These are phyloP conservation scores for Arachnomyces sp. DNA, from an alignment of 2,329 filamentous ascomycete species.

Conservation along the genomic window DNA sequence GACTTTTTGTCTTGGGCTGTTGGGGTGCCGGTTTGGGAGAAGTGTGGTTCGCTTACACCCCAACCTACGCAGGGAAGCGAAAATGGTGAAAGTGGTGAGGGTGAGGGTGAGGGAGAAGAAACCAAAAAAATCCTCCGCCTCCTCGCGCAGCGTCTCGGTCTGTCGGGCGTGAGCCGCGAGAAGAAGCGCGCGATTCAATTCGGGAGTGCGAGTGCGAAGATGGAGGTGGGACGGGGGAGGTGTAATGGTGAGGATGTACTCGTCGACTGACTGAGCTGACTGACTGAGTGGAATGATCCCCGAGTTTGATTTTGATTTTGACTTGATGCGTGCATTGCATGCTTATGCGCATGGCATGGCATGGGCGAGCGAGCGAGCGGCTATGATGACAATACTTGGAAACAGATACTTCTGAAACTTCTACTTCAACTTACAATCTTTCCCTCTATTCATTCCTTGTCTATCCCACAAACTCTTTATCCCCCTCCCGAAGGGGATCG, in stretches of 20 bases:
- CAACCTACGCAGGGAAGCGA: constrained; percentile 16
- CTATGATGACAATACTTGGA: constrained; percentile 32
- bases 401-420: constrained; percentile 36
- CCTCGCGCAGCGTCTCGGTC: constrained; percentile 63
- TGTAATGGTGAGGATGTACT: constrained; percentile 38
- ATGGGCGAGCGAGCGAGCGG: constrained; percentile 13
- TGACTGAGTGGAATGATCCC: no score
- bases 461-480: not conserved
- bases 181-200: constrained; percentile 92
- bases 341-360: not conserved
- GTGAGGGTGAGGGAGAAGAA: constrained; percentile 49
- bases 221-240: constrained; percentile 58
- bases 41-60: constrained; percentile 77
- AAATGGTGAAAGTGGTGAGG: constrained; percentile 16
- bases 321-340: constrained; percentile 1
- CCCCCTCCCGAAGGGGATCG: not conserved
- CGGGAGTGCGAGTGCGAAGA: constrained; percentile 72
- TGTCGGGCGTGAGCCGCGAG: constrained; percentile 65
- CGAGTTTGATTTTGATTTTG: constrained; percentile 35
- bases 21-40: constrained; percentile 64
- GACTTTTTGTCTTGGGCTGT: constrained; percentile 74
- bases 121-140: constrained; percentile 75
- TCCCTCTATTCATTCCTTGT: not conserved
- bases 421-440: not conserved
- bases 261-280: no score